Conservation (phyloP, 495 filamentous ascomycete species). For the Penicillium crystallinum region DNA sequence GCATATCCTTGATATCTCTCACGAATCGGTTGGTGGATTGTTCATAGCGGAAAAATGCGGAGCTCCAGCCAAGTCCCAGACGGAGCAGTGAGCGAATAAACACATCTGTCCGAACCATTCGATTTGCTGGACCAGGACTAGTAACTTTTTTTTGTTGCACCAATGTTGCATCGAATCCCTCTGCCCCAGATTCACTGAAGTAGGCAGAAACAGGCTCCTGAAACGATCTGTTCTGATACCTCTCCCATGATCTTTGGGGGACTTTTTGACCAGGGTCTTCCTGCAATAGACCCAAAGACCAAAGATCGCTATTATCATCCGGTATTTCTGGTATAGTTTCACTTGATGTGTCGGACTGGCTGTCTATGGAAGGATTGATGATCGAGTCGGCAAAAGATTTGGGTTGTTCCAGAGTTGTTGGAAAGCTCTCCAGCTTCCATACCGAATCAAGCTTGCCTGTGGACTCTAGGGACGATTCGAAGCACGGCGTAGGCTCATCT, state of each 20-base stretch:
- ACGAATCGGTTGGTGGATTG: slow-evolving; percentile 51
- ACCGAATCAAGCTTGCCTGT: slow-evolving; percentile 23
- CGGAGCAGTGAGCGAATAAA: slow-evolving; percentile 61
- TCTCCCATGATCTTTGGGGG: slow-evolving; percentile 68
- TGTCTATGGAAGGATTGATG: slow-evolving; percentile 30
- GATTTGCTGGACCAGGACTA: slow-evolving; percentile 2
- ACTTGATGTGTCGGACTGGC: slow-evolving; percentile 10
- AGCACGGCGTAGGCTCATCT: slow-evolving; percentile 29
- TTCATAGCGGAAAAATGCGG: slow-evolving; percentile 71
- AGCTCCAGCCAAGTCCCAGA: slow-evolving; percentile 76
- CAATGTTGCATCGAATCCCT: slow-evolving; percentile 66
- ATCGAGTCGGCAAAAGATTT: slow-evolving; percentile 18
- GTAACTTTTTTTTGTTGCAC: slow-evolving; percentile 19
- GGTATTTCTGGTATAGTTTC: slow-evolving; percentile 10
- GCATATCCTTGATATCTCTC: slow-evolving; percentile 47
- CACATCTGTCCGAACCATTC: slow-evolving; percentile 33
- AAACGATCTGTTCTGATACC: slow-evolving; percentile 44
- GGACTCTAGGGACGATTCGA: slow-evolving; percentile 17
- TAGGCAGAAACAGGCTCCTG: slow-evolving; percentile 53
- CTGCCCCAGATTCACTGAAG: slow-evolving; percentile 70
- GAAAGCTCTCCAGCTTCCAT: slow-evolving; percentile 33
- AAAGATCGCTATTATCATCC: slow-evolving; percentile 46
- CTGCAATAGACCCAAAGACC: slow-evolving; percentile 37
- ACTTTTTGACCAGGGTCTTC: slow-evolving; percentile 13
- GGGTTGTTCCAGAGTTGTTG: slow-evolving; percentile 15